Conservation (phyloP, 768 basidiomycete genomes). For the Trametes villosa region DNA sequence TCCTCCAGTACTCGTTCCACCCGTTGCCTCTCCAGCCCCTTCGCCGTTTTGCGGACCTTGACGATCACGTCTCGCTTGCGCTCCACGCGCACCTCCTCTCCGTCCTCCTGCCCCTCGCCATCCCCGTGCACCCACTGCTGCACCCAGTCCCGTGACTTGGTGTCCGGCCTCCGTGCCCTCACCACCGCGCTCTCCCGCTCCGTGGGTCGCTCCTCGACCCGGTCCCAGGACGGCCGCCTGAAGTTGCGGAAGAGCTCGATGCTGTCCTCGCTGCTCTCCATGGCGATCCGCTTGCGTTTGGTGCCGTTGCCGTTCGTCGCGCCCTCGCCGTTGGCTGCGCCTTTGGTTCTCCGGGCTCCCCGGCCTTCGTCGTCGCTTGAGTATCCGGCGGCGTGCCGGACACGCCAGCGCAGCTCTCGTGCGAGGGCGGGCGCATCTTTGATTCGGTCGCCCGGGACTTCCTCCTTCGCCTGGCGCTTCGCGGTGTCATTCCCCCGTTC, state of each 20-base stretch:
- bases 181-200: slow-evolving; percentile 46
- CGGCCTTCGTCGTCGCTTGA: slow-evolving; percentile 70
- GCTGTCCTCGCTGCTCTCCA: slow-evolving; percentile 22
- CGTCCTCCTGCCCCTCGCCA: slow-evolving; percentile 25
- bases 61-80: slow-evolving; percentile 55
- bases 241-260: slow-evolving; percentile 61
- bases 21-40: slow-evolving; percentile 70
- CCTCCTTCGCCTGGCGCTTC: slow-evolving; percentile 79
- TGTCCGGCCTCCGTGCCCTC: slow-evolving; percentile 44
- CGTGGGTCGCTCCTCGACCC: slow-evolving; percentile 44
- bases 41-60: slow-evolving; percentile 58
- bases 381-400: slow-evolving; percentile 61
- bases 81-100: slow-evolving; percentile 43
- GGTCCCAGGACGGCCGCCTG: slow-evolving; percentile 70
- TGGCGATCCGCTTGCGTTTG: slow-evolving; percentile 35
- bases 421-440: slow-evolving; percentile 83
- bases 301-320: slow-evolving; percentile 30
- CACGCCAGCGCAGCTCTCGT: slow-evolving; percentile 85
- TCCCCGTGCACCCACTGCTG: slow-evolving; percentile 37
- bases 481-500: slow-evolving; percentile 72
- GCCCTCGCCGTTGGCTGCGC: slow-evolving; percentile 43
- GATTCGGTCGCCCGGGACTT: slow-evolving; percentile 79
- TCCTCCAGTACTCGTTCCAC: slow-evolving; percentile 70
- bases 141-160: slow-evolving; percentile 47
- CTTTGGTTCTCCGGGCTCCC: slow-evolving; percentile 42